Percentiles rank a stretch among this genome's conserved stretches.
Evolutionary conservation across 345 rosid genomes (phyloP).

Genomic region (Trapa incisa): DNA sequence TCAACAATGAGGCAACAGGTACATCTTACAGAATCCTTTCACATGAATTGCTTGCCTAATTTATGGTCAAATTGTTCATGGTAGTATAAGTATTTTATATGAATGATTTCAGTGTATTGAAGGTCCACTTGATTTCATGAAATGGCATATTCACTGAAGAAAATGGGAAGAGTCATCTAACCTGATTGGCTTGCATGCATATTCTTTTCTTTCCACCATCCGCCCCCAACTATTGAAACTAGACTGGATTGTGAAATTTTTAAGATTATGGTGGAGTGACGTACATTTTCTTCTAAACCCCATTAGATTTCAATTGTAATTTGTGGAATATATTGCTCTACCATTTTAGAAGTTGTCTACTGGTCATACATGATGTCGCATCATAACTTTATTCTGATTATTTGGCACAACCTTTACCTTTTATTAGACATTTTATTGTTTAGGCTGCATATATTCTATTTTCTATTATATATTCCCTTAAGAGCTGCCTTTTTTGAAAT

Average conservation of each 20-base stretch:
- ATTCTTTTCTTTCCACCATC: background rate
- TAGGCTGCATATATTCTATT: background rate
- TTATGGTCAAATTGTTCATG: background rate
- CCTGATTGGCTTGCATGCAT: background rate
- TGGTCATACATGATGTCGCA: background rate
- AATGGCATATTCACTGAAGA: background rate
- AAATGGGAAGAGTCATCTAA: background rate
- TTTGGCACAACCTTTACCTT: background rate
- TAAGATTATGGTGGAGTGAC: background rate
- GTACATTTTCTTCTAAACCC: background rate
- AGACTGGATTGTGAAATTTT: background rate
- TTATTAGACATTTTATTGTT: background rate
- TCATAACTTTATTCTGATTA: background rate
- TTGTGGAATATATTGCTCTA: background rate
- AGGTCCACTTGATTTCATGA: background rate
- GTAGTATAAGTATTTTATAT: background rate
- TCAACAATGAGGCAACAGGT: conserved; percentile 98
- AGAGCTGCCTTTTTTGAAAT: background rate
- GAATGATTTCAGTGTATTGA: background rate
- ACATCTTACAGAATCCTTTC: conserved; percentile 10
- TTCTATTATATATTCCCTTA: background rate
- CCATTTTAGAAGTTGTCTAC: background rate
- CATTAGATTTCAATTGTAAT: background rate
- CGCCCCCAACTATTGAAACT: background rate
- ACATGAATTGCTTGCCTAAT: background rate